phyloP scores from a whole-genome alignment of 2,329 filamentous ascomycete species.

The Colletotrichum filicis region DNA sequence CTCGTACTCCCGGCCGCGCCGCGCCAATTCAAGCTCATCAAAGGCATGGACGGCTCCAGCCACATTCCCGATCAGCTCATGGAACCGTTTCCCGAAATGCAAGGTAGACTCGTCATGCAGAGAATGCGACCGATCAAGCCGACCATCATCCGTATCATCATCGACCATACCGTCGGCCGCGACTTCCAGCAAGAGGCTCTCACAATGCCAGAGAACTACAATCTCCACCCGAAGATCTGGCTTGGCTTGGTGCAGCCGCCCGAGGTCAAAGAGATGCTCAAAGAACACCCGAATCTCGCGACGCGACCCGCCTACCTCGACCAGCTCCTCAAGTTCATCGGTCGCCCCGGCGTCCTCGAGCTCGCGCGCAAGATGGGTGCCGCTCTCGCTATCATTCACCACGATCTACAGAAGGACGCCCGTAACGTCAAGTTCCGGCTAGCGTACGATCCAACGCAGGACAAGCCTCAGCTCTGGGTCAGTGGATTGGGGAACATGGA shows the following conservation, averaged over 20 bases:
- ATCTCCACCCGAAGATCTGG: slow-evolving; percentile 13
- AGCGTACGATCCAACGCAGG: not conserved
- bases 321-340: slow-evolving; percentile 11
- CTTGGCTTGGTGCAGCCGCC: slow-evolving; percentile 11
- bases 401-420: slow-evolving; percentile 15
- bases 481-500: slow-evolving; percentile 9
- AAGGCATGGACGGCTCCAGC: not conserved
- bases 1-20: not conserved
- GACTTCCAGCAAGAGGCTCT: not conserved
- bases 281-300: not conserved
- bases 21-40: not conserved
- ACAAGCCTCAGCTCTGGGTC: slow-evolving; percentile 13
- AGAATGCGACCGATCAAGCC: not conserved
- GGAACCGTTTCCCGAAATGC: slow-evolving; percentile 5
- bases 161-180: not conserved
- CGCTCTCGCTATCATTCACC: slow-evolving; percentile 20
- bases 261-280: not conserved
- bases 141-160: not conserved
- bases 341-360: not conserved
- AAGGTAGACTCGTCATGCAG: slow-evolving; percentile 12
- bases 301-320: slow-evolving; percentile 19
- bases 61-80: not conserved
- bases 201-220: not conserved
- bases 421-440: not conserved
- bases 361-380: slow-evolving; percentile 15